Evolutionary conservation across 345 rosid species (phyloP).

Genomic region (Microcos paniculata): DNA sequence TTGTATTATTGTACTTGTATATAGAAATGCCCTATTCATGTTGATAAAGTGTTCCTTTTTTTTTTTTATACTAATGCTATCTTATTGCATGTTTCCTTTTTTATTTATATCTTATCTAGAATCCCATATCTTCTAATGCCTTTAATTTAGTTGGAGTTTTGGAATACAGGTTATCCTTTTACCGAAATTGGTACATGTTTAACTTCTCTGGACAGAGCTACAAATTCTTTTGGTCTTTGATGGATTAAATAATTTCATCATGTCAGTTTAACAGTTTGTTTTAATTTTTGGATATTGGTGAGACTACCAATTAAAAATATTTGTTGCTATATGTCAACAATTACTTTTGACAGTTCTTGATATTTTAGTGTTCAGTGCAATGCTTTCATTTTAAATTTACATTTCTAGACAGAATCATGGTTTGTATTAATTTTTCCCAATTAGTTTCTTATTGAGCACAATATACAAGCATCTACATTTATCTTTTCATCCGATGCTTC

Average conservation of each 20-base stretch:
- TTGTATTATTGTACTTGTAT: constrained; percentile 29
- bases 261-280: neutral
- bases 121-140: constrained; percentile 1
- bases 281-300: neutral
- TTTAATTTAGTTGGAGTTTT: neutral
- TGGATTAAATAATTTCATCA: neutral
- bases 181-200: neutral
- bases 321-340: neutral
- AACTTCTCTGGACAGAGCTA: neutral
- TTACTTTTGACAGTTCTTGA: neutral
- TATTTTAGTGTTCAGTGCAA: neutral
- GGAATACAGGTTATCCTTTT: constrained; percentile 3
- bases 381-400: neutral
- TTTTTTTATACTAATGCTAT: constrained; percentile 17
- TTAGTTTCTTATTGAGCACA: neutral
- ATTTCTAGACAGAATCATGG: neutral
- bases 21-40: constrained; percentile 24
- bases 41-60: constrained; percentile 20
- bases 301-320: neutral
- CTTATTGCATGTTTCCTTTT: constrained; percentile 13
- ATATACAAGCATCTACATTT: neutral
- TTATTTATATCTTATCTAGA: constrained; percentile 1
- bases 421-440: neutral
- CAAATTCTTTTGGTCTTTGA: neutral
- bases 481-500: neutral